Evolutionary conservation across 1,284 basidiomycete genomes (phyloP).

Genomic region (Lignosus rhinocerotis): DNA sequence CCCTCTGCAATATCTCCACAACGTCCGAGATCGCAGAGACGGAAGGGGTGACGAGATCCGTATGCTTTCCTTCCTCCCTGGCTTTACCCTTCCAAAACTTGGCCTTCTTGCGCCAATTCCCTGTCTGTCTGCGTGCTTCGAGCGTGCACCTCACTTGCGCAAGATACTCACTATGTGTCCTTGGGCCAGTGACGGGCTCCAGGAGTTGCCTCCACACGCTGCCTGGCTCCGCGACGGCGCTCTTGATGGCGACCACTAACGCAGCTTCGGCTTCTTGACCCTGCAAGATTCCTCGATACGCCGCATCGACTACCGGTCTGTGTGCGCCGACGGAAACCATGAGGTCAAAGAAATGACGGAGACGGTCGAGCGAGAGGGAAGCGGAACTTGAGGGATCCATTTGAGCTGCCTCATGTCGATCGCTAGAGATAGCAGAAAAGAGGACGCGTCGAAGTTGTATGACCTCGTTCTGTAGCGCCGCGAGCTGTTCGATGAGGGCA

Average conservation of each 20-base stretch:
- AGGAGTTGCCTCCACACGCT: slow-evolving; percentile 48
- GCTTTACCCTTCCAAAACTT: slow-evolving; percentile 52
- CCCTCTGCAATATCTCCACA: slow-evolving; percentile 39
- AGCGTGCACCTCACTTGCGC: slow-evolving; percentile 51
- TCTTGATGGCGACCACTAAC: slow-evolving; percentile 46
- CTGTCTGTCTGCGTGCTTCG: slow-evolving; percentile 43
- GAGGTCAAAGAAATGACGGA: slow-evolving; percentile 31
- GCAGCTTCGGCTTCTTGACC: slow-evolving; percentile 42
- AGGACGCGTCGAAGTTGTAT: slow-evolving; percentile 32
- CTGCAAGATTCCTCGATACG: slow-evolving; percentile 27
- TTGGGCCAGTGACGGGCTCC: slow-evolving; percentile 41
- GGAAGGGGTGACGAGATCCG: slow-evolving; percentile 46
- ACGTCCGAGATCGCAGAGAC: slow-evolving; percentile 53
- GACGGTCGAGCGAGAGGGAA: slow-evolving; percentile 27
- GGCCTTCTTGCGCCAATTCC: slow-evolving; percentile 41
- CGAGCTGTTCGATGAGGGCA: slow-evolving; percentile 10
- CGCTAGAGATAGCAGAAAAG: slow-evolving; percentile 25
- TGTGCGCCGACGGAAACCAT: slow-evolving; percentile 35
- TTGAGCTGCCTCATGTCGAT: neutral
- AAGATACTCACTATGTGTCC: slow-evolving; percentile 47
- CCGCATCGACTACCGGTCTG: slow-evolving; percentile 25
- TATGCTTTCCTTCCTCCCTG: slow-evolving; percentile 35
- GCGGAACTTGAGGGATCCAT: slow-evolving; percentile 25
- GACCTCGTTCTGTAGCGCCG: slow-evolving; percentile 29
- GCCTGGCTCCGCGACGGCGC: slow-evolving; percentile 39